Evolutionary conservation across 2,329 filamentous ascomycete genomes (phyloP), one percentile per base, ranked within the genome.

Genomic region (Stemphylium lycopersici): DNA sequence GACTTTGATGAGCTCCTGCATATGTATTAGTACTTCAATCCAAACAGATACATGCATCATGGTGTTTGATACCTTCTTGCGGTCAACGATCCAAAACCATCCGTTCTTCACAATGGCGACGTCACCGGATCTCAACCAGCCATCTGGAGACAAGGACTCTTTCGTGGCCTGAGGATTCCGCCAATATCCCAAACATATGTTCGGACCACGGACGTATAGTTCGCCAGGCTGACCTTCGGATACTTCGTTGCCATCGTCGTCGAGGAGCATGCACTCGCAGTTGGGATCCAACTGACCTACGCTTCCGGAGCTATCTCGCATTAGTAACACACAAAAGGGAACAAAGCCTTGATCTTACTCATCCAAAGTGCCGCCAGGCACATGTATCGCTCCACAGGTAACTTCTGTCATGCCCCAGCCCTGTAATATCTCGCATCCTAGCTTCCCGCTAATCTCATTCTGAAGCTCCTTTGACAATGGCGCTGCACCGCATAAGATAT

Each of bases 381-480:
- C 75, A 43, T 72, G 55, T 16, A 77, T 72, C 1, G 69, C 72
- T n/a, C 73, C 74, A 56, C 75, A 77, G 8, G 74, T 78, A 11
- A 77, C 74, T 46, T 78, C 77, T 3, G 74, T 76, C 74, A 77
- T 77, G 1, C 76, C 76, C 76, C 75, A 79, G 1, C 73, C 75
- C 48, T 78, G 76, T 20, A 69, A 58, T 29, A 78, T 73, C 31
- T 71, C 63, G 32, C 74, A 72, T 7, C 64, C 63, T 42, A 77
- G 68, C 43, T 67, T 70, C 42, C 51, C 63, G 5, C 64, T 66
- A 4, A 78, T 70, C 43, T 76, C 73, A 34, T 77, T 77, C 61
- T 77, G 75, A 33, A 79, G 60, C 43, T 78, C 76, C 48, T 75
- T 77, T 1, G 70, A 70, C n/a, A 79, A 51, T 4, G 77, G 77